Evolutionary conservation across 2,329 filamentous ascomycete species (phyloP).

Genomic region (Fusarium oligoseptatum): DNA sequence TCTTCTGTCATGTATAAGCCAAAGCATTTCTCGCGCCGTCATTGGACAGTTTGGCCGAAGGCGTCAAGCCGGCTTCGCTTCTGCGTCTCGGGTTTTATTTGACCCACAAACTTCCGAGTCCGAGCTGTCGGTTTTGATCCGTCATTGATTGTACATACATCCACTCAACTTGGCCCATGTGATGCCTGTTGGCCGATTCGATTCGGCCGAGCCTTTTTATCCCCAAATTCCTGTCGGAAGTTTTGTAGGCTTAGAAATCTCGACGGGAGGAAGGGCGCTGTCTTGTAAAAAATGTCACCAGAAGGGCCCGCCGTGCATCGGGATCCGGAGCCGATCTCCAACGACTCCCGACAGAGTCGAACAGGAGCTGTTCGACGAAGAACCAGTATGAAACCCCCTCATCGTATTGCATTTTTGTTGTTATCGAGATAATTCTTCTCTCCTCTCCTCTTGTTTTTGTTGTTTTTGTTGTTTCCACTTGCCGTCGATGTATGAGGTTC

Average conservation of each 20-base stretch:
- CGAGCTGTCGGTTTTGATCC: not conserved
- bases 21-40: not conserved
- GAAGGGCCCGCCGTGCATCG: slow-evolving; percentile 9
- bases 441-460: not conserved
- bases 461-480: not conserved
- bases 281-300: slow-evolving; percentile 18
- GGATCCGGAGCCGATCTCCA: slow-evolving; percentile 4
- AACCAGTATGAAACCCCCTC: slow-evolving; percentile 25
- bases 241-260: not conserved
- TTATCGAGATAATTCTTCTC: not conserved
- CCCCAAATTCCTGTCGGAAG: not conserved
- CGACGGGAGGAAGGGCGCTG: slow-evolving; percentile 1
- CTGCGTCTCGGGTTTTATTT: slow-evolving; percentile 5
- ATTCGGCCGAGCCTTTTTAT: not conserved
- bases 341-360: slow-evolving; percentile 1
- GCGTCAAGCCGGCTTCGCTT: not conserved
- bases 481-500: not conserved
- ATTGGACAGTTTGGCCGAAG: slow-evolving; percentile 35
- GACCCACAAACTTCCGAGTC: slow-evolving; percentile 16
- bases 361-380: slow-evolving; percentile 9
- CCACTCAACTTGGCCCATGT: not conserved
- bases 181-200: not conserved
- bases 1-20: slow-evolving; percentile 20
- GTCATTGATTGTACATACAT: slow-evolving; percentile 4
- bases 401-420: not conserved